Conservation (phyloP, 75 land plant species). For the Gnetum montanum region DNA sequence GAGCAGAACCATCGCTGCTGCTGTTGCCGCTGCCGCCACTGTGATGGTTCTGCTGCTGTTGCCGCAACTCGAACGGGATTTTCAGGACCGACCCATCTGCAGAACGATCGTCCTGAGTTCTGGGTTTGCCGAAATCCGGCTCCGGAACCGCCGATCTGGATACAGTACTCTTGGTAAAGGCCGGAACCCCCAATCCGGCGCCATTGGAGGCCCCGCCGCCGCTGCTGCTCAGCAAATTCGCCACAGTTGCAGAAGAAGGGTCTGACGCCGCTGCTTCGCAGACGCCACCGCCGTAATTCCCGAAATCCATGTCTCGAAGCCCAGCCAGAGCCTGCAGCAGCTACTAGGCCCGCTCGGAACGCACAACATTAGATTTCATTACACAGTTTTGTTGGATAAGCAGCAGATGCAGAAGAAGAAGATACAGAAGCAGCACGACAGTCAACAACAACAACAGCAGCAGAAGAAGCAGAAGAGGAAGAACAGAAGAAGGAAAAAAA, state of each 20-base stretch:
- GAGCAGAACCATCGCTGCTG: no score
- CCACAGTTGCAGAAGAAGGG: neutral
- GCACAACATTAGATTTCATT: slow-evolving; percentile 6
- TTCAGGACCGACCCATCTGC: no score
- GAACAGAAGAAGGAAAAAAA: no score
- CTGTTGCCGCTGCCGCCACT: neutral
- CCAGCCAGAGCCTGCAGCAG: neutral
- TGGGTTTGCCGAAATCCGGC: slow-evolving; percentile 14
- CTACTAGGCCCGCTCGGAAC: neutral
- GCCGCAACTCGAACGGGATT: no score
- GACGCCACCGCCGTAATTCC: neutral
- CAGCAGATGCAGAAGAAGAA: neutral
- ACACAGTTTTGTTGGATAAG: neutral
- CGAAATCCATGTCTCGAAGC: slow-evolving; percentile 6
- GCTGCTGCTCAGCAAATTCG: slow-evolving; percentile 4
- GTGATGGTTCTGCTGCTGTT: slow-evolving; percentile 1
- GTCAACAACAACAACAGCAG: no score
- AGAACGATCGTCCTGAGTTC: slow-evolving; percentile 10
- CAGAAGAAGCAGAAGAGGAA: no score
- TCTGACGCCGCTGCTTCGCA: neutral
- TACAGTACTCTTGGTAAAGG: no score
- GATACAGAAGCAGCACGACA: no score
- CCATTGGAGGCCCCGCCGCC: neutral
- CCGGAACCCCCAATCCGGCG: no score
- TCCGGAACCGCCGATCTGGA: slow-evolving; percentile 25